Evolutionary conservation across 768 basidiomycete genomes (phyloP).

Genomic region (Cystoderma amianthinum): DNA sequence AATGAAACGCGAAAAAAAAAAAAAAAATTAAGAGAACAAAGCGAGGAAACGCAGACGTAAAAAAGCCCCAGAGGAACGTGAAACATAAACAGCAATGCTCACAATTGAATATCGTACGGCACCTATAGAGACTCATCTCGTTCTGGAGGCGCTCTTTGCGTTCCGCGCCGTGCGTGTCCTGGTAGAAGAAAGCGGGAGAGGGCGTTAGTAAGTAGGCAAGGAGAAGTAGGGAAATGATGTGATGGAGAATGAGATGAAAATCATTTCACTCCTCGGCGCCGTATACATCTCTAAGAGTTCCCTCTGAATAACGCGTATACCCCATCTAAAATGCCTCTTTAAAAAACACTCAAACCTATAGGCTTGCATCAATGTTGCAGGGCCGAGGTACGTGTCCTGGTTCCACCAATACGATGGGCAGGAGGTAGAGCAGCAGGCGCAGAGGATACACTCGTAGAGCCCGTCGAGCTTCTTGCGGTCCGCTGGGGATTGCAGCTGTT

Average conservation of each 20-base stretch:
- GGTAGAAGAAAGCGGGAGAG: constrained; percentile 1
- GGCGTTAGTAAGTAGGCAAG: background rate
- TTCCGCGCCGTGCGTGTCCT: constrained; percentile 74
- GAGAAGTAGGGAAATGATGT: background rate
- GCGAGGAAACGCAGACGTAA: too few relatives aligned
- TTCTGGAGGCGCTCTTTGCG: constrained; percentile 93
- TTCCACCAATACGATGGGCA: constrained; percentile 99
- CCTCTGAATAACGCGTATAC: too few relatives aligned
- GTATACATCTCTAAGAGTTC: too few relatives aligned
- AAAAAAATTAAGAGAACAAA: too few relatives aligned
- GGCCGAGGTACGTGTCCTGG: constrained; percentile 96
- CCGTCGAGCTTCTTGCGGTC: constrained; percentile 95
- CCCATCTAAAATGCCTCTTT: too few relatives aligned
- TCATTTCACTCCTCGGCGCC: too few relatives aligned
- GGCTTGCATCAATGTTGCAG: constrained; percentile 93
- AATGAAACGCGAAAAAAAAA: too few relatives aligned
- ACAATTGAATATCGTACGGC: constrained; percentile 99
- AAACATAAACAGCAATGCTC: too few relatives aligned
- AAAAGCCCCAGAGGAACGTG: too few relatives aligned
- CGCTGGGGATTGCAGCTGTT: constrained; percentile 85
- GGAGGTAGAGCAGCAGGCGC: constrained; percentile 95
- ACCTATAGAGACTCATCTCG: constrained; percentile 92
- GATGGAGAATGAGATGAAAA: constrained; percentile 89
- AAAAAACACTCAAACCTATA: too few relatives aligned
- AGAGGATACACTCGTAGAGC: constrained; percentile 96